These are phyloP conservation scores for Phyllostachys edulis DNA, from an alignment of 176 grass and related monocot genomes.

Conservation along the genomic window DNA sequence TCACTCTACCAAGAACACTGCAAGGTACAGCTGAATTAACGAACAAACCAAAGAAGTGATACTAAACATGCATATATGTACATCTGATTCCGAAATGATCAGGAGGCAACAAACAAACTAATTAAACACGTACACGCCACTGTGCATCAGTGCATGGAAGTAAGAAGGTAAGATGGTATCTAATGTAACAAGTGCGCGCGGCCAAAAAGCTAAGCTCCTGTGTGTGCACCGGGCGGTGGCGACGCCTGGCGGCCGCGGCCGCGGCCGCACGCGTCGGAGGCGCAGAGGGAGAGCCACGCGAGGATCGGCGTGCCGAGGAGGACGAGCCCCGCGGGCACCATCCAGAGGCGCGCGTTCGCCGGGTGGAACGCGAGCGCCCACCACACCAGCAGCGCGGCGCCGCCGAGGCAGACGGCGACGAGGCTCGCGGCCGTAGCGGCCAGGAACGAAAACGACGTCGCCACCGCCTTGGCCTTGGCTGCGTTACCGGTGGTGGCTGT, in stretches of 20 bases:
- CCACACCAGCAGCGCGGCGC: slow-evolving; percentile 77
- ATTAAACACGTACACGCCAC: not conserved
- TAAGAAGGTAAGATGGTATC: not conserved
- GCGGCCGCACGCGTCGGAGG: slow-evolving; percentile 39
- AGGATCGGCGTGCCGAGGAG: slow-evolving; percentile 77
- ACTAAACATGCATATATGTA: not conserved
- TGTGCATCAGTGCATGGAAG: not conserved
- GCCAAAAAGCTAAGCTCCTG: slow-evolving; percentile 7
- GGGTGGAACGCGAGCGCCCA: slow-evolving; percentile 84
- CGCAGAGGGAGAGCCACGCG: slow-evolving; percentile 69
- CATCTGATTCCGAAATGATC: slow-evolving; percentile 23
- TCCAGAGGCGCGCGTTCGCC: slow-evolving; percentile 77
- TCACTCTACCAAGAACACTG: not conserved
- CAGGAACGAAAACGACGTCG: slow-evolving; percentile 8
- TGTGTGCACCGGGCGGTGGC: not conserved
- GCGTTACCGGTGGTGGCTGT: not conserved
- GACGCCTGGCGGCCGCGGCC: not conserved
- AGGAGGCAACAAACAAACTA: slow-evolving; percentile 8
- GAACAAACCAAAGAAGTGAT: not conserved
- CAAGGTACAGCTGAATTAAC: not conserved
- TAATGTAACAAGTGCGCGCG: not conserved
- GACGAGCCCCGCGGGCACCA: slow-evolving; percentile 87
- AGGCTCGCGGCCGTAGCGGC: slow-evolving; percentile 24
- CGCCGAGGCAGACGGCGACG: slow-evolving; percentile 48
- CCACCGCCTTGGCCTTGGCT: not conserved